Conservation (phyloP, 208 protist species). For the Entamoeba invadens region DNA sequence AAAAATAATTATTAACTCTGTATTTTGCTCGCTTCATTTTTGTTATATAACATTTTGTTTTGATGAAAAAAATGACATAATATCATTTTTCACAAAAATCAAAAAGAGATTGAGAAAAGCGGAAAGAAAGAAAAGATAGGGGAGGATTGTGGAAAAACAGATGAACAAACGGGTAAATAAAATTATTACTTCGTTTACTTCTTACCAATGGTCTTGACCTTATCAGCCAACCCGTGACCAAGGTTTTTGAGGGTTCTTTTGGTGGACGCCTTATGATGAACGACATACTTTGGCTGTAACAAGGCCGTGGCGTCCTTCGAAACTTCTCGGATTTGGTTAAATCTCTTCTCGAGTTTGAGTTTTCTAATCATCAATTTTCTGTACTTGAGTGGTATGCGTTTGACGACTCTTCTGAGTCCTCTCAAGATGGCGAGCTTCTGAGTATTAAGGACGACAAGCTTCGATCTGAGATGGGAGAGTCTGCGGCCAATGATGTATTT, state of each 20-base stretch:
- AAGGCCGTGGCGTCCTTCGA: neutral
- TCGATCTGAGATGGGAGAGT: neutral
- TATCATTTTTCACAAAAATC: too few species aligned
- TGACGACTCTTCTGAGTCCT: neutral
- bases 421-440: neutral
- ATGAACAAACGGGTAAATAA: too few species aligned
- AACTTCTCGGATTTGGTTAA: neutral
- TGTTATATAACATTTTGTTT: too few species aligned
- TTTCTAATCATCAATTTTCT: neutral
- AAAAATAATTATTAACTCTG: too few species aligned
- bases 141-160: too few species aligned
- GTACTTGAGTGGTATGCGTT: neutral
- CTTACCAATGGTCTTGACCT: neutral
- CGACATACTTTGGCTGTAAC: neutral
- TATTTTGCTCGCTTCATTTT: too few species aligned
- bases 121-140: too few species aligned
- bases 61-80: too few species aligned
- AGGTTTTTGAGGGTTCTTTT: neutral
- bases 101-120: too few species aligned
- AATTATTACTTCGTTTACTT: too few species aligned
- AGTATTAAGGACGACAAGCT: neutral
- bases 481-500: neutral
- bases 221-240: neutral
- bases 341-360: neutral
- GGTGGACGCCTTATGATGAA: neutral